Percentiles rank a stretch among this genome's conserved stretches.
Evolutionary conservation across 441 rosid genomes (phyloP).

Genomic region (Brassica balearica): DNA sequence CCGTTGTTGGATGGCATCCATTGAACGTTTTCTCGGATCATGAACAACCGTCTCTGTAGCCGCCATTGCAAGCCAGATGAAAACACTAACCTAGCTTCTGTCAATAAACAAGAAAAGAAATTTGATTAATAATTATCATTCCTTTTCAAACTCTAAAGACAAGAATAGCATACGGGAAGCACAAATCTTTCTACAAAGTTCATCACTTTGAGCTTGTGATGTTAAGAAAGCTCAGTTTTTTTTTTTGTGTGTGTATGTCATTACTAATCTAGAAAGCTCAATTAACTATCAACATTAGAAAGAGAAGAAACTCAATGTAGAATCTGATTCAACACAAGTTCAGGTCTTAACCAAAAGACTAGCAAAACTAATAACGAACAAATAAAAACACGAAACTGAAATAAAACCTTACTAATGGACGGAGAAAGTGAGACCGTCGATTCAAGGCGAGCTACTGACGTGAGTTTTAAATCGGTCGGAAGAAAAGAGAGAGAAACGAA

Average conservation of each 20-base stretch:
- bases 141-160: neutral
- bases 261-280: slow-evolving; percentile 18
- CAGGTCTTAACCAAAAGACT: neutral
- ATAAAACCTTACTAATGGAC: neutral
- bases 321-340: neutral
- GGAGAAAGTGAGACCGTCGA: neutral
- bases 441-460: slow-evolving; percentile 11
- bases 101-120: neutral
- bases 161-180: neutral
- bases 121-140: neutral
- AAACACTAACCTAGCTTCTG: slow-evolving; percentile 12
- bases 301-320: neutral
- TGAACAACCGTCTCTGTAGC: neutral
- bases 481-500: slow-evolving; percentile 7
- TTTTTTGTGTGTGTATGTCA: neutral
- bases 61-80: slow-evolving; percentile 31
- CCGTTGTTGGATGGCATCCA: too few relatives aligned
- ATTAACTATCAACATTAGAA: neutral
- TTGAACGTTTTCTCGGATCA: too few relatives aligned
- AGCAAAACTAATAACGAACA: slow-evolving; percentile 13
- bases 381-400: neutral
- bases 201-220: neutral
- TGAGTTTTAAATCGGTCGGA: neutral
- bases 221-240: neutral
- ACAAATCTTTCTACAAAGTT: neutral